Evolutionary conservation across 192 early-diverging fungal genomes (phyloP), one percentile per base, ranked within the genome.

Genomic region (Physocladia obscura): DNA sequence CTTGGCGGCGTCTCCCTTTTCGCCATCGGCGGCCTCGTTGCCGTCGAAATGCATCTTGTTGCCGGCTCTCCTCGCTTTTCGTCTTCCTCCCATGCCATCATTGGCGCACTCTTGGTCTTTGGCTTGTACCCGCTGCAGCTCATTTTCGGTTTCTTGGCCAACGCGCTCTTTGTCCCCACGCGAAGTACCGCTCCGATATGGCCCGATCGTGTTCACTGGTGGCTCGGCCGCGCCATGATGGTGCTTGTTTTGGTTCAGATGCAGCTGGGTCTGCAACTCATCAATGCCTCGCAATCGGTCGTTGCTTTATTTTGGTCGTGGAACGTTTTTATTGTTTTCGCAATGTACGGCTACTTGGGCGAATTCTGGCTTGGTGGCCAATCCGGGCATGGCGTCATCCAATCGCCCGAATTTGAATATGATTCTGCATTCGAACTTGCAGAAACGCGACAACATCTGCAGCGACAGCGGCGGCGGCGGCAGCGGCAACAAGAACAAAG

Each of bases 171-270:
- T 19, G 34, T 13, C 2, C 57, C 73, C 30, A 68, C 67, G 5
- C 4, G 78, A 24, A 47, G 27, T 5, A 6, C 21, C 35, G 55
- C 69, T 19, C 78, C 78, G 15, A n/a, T n/a, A n/a, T 67, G 57
- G 59, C 59, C 48, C 48, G 78, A 80, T 37, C 36, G 60, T 34
- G 32, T 59, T 21, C 76, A 77, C 62, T 77, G 76, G 76, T 77
- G 63, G 65, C 26, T 57, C 21, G 76, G 76, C 15, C 22, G 64
- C 21, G 19, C 27, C 49, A 15, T 49, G 49, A 50, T 31, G 13
- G 13, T 67, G 0, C 29, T 44, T 13, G 22, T 50, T 30, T n/a
- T 67, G 4, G 17, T 44, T 3, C 19, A 51, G 30, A 51, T 55
- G 49, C 36, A 67, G n/a, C 29, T 40, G 30, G 64, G 64, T 4